Conservation (phyloP, 371 early-diverging fungal genomes). For the Rhizopus microsporus region DNA sequence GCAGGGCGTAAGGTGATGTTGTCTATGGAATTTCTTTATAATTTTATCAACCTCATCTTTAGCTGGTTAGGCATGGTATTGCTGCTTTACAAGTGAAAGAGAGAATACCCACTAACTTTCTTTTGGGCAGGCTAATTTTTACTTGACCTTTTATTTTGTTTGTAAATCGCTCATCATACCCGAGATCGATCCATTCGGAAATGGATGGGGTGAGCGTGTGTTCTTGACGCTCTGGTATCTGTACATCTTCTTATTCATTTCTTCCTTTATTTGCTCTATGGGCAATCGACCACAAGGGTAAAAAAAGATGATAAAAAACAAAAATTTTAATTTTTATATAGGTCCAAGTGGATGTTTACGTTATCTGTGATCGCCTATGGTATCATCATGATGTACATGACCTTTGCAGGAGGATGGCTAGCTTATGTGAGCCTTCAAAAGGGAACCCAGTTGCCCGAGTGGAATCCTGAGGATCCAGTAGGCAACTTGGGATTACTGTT, state of each 20-base stretch:
- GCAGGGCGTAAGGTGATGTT: slow-evolving; percentile 63
- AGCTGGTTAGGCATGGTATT: slow-evolving; percentile 78
- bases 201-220: slow-evolving; percentile 62
- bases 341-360: slow-evolving; percentile 55
- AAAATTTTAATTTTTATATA: slow-evolving; percentile 19
- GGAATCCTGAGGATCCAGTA: slow-evolving; percentile 19
- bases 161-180: slow-evolving; percentile 57
- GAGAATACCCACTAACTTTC: neutral
- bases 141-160: slow-evolving; percentile 85
- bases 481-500: slow-evolving; percentile 24
- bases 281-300: slow-evolving; percentile 94
- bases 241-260: slow-evolving; percentile 75
- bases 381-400: slow-evolving; percentile 57
- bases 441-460: slow-evolving; percentile 22
- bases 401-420: slow-evolving; percentile 55
- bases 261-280: slow-evolving; percentile 83
- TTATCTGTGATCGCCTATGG: slow-evolving; percentile 56
- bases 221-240: slow-evolving; percentile 67
- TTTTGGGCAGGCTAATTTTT: slow-evolving; percentile 71
- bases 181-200: slow-evolving; percentile 66
- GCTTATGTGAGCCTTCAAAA: slow-evolving; percentile 38
- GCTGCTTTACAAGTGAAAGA: slow-evolving; percentile 36
- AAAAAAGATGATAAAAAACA: slow-evolving; percentile 33
- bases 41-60: slow-evolving; percentile 71
- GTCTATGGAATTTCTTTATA: slow-evolving; percentile 72